A percentile compares a stretch with the other conserved stretches of the same genome.
Evolutionary conservation across 208 protist genomes (phyloP).

Genomic region (Vickermania ingenoplastis): DNA sequence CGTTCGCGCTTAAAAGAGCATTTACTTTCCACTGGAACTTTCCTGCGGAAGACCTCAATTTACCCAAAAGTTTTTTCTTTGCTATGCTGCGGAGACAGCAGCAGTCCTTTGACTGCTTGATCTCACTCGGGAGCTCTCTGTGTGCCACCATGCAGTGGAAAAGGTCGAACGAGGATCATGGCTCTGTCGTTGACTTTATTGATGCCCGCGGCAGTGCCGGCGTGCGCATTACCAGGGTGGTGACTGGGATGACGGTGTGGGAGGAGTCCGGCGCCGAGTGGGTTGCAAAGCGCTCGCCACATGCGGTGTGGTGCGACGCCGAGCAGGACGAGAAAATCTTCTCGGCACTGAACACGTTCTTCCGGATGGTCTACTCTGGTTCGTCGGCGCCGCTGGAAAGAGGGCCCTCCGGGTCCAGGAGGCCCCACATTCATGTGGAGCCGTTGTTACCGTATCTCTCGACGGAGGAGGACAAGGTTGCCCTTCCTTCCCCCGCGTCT

Average conservation of each 20-base stretch:
- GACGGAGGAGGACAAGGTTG: conserved; percentile 22
- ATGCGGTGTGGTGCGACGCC: conserved; percentile 16
- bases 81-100: background rate
- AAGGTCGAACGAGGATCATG: background rate
- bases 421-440: conserved; percentile 21
- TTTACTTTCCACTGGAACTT: background rate
- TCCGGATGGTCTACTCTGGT: conserved; percentile 2
- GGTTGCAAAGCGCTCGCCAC: conserved; percentile 11
- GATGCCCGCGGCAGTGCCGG: background rate
- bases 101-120: background rate
- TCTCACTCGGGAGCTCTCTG: background rate
- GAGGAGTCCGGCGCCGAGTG: too few species aligned
- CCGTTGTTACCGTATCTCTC: conserved; percentile 43
- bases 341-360: conserved; percentile 60
- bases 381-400: too few species aligned
- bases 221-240: background rate
- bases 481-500: conserved; percentile 29
- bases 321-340: conserved; percentile 50
- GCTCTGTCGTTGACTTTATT: background rate
- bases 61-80: background rate
- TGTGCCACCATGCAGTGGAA: background rate
- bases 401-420: too few species aligned
- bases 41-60: background rate
- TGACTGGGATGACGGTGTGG: background rate
- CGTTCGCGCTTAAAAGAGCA: background rate